Evolutionary conservation across 1,139 yeast genomes (phyloP), one percentile per base, ranked within the genome.

Genomic region (Taiozyma sp.): DNA sequence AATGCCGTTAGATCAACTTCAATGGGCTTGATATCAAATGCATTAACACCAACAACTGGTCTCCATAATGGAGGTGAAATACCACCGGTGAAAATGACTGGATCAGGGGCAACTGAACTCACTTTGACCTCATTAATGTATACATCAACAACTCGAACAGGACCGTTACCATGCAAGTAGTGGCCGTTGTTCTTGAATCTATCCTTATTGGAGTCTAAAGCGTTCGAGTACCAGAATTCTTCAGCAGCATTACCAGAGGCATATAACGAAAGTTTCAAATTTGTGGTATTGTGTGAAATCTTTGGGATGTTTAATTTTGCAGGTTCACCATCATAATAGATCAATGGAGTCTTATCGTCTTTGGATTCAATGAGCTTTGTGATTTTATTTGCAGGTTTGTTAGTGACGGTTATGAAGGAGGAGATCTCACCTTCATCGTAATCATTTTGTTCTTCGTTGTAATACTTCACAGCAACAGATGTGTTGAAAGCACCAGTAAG

Each of bases 221-320:
- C 78, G 60, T 86, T 84, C 14, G 81, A 68, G 67, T 85, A 89
- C 96, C 96, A 89, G 63, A 87, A 87, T 68, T 90, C 96, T 65
- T 89, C 96, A 43, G 79, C 81, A 1, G 83, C 83, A 61, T 85
- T 87, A 3, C 95, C 96, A 22, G 89, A 81, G 4, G 88, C 81
- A 60, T 81, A 83, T 4, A 89, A 65, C 9, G 86, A 77, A 41
- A 88, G 68, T 51, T 57, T 60, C 43, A 61, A 45, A 38, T 58
- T 51, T 19, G 65, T 58, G 2, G 67, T 63, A 41, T 57, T 60
- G 9, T 49, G 47, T 6, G 54, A 9, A 22, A 59, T 66, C 8
- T 57, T 57, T 2, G 85, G 84, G 36, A 82, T 60, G 3, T 58
- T 53, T 13, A 74, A 66, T 1, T 59, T 55, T 42, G 80, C 42